Evolutionary conservation across 331 rosid species (phyloP).

Genomic region (Dryas integrifolia): DNA sequence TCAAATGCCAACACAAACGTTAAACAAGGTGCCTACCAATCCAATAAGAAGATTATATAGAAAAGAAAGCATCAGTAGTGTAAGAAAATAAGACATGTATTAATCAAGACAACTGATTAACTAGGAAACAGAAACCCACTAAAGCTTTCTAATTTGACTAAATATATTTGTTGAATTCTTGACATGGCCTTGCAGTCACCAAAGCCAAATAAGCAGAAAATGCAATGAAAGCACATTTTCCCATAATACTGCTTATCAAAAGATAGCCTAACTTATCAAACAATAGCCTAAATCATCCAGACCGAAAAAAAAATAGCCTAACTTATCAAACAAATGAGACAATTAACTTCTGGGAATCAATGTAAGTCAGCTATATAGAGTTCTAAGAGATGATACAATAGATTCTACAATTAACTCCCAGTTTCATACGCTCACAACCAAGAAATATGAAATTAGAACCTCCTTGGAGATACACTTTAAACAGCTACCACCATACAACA

Average conservation of each 20-base stretch:
- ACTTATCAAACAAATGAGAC: background rate
- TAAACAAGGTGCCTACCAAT: background rate
- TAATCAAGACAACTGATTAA: constrained; percentile 1
- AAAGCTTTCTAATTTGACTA: background rate
- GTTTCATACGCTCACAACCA: background rate
- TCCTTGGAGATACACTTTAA: constrained; percentile 14
- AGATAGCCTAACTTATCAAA: too few species aligned
- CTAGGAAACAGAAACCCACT: background rate
- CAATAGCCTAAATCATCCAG: too few species aligned
- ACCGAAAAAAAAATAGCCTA: background rate
- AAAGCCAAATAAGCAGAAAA: background rate
- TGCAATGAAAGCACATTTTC: background rate
- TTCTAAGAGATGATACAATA: background rate
- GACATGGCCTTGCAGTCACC: constrained; percentile 9
- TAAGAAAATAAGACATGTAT: background rate
- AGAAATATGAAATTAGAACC: background rate
- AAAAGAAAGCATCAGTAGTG: background rate
- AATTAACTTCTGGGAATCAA: background rate
- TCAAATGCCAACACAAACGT: background rate
- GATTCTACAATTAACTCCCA: constrained; percentile 6
- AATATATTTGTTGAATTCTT: background rate
- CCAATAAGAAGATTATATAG: background rate
- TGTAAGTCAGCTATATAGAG: constrained; percentile 2
- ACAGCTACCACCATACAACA: constrained; percentile 12
- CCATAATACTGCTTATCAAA: background rate